phyloP scores from a whole-genome alignment of 202 grass and related monocot genomes.

The Musa balbisiana region DNA sequence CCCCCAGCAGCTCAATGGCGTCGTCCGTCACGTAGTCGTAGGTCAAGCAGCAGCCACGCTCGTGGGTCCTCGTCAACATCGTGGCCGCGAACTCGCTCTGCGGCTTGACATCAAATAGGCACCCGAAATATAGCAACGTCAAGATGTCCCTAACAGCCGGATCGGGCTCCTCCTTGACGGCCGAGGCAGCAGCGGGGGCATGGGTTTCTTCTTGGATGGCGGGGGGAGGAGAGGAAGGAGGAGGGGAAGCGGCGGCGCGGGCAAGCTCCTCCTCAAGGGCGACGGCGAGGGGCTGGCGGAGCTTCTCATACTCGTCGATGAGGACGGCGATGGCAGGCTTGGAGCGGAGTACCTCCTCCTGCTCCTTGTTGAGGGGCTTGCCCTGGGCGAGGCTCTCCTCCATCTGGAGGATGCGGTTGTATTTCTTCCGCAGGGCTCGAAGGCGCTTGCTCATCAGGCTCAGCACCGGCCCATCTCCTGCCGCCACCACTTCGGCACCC shows the following conservation, averaged over 20 bases:
- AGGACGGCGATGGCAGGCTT: slow-evolving; percentile 53
- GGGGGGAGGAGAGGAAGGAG: neutral
- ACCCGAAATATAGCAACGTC: slow-evolving; percentile 71
- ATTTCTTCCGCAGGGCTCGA: slow-evolving; percentile 89
- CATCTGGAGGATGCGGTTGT: slow-evolving; percentile 92
- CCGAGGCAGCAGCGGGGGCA: neutral
- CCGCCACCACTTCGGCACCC: slow-evolving; percentile 34
- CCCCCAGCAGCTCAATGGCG: slow-evolving; percentile 57
- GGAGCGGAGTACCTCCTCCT: slow-evolving; percentile 89
- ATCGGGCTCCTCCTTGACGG: slow-evolving; percentile 16
- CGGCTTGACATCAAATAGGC: slow-evolving; percentile 64
- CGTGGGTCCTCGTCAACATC: slow-evolving; percentile 61
- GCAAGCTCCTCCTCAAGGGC: slow-evolving; percentile 66
- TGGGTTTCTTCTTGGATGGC: neutral
- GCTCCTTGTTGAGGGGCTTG: slow-evolving; percentile 70
- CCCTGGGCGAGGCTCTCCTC: slow-evolving; percentile 69
- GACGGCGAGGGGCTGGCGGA: slow-evolving; percentile 54
- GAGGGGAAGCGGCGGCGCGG: slow-evolving; percentile 12
- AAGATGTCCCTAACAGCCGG: slow-evolving; percentile 50
- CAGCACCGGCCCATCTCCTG: slow-evolving; percentile 63
- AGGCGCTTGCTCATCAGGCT: slow-evolving; percentile 79
- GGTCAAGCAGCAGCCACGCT: slow-evolving; percentile 73
- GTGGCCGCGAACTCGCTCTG: slow-evolving; percentile 60
- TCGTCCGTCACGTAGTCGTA: slow-evolving; percentile 93
- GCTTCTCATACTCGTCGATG: slow-evolving; percentile 88